These are phyloP conservation scores for Candida sanyaensis DNA, from an alignment of 1,139 yeast species.

Conservation along the genomic window DNA sequence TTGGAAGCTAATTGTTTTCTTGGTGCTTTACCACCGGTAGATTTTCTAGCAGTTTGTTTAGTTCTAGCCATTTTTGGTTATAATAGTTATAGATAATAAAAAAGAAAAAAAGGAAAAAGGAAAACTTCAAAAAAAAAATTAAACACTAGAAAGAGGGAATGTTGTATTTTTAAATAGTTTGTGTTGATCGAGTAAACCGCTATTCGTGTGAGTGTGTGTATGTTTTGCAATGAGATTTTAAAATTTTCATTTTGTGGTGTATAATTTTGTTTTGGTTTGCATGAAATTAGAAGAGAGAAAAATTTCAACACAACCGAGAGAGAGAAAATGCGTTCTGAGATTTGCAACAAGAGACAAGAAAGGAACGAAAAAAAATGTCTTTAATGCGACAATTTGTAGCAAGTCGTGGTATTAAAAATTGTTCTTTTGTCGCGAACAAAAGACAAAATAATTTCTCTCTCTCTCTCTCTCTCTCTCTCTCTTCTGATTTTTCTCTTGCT, in stretches of 20 bases:
- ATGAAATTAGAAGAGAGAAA: no score
- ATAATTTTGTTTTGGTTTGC: not conserved
- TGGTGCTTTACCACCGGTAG: constrained; percentile 99
- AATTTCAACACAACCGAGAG: not conserved
- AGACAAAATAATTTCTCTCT: not conserved
- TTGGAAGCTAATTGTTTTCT: constrained; percentile 98
- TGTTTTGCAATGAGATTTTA: not conserved
- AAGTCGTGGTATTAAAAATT: not conserved
- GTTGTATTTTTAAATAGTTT: no score
- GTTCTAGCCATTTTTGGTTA: constrained; percentile 83
- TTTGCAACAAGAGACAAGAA: not conserved
- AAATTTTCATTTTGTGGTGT: not conserved
- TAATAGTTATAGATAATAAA: no score
- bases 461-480: constrained; percentile 1
- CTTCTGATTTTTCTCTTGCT: not conserved
- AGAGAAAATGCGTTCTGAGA: constrained; percentile 1
- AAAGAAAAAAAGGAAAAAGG: no score
- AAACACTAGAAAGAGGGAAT: no score
- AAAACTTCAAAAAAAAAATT: no score
- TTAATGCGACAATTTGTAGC: not conserved
- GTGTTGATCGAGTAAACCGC: no score
- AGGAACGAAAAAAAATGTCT: not conserved
- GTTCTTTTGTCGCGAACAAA: constrained; percentile 3
- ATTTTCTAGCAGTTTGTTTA: constrained; percentile 97
- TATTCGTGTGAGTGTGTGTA: not conserved